These are phyloP conservation scores for Silybum marianum DNA, from an alignment of 129 eudicot genomes.

Conservation along the genomic window DNA sequence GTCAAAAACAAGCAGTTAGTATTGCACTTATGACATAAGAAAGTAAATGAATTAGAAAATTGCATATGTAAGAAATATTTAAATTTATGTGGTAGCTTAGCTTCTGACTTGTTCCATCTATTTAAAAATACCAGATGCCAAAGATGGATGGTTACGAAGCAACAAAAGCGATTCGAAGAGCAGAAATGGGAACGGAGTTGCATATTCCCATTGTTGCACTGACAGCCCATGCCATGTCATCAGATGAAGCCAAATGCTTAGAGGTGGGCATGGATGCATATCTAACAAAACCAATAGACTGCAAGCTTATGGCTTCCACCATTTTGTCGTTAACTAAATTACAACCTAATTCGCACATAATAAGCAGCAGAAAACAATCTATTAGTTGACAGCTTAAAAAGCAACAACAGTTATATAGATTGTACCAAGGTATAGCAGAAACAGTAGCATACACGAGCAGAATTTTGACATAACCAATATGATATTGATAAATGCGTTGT, in stretches of 20 bases:
- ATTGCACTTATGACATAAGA: background rate
- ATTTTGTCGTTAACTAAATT: constrained; percentile 74
- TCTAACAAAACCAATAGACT: constrained; percentile 91
- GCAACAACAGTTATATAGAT: constrained; percentile 16
- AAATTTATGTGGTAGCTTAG: background rate
- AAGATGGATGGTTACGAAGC: constrained; percentile 99
- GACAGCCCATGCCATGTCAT: constrained; percentile 98
- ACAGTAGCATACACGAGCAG: constrained; percentile 2
- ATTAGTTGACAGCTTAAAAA: constrained; percentile 2
- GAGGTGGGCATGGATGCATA: constrained; percentile 99
- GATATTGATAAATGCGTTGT: constrained; percentile 15
- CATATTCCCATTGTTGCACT: constrained; percentile 96
- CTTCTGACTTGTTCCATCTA: constrained; percentile 13
- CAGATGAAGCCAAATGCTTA: constrained; percentile 91
- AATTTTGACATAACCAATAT: constrained; percentile 24
- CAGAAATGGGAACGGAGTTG: constrained; percentile 50
- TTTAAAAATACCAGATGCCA: constrained; percentile 67
- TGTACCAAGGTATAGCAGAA: constrained; percentile 22
- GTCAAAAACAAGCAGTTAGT: too few species aligned
- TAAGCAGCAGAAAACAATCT: constrained; percentile 18
- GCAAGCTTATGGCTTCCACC: constrained; percentile 92
- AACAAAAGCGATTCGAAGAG: constrained; percentile 78
- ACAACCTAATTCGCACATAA: constrained; percentile 30
- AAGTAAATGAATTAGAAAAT: background rate
- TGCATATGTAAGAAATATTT: background rate